Evolutionary conservation across 768 basidiomycete species (phyloP).

Genomic region (Lactarius hengduanensis): DNA sequence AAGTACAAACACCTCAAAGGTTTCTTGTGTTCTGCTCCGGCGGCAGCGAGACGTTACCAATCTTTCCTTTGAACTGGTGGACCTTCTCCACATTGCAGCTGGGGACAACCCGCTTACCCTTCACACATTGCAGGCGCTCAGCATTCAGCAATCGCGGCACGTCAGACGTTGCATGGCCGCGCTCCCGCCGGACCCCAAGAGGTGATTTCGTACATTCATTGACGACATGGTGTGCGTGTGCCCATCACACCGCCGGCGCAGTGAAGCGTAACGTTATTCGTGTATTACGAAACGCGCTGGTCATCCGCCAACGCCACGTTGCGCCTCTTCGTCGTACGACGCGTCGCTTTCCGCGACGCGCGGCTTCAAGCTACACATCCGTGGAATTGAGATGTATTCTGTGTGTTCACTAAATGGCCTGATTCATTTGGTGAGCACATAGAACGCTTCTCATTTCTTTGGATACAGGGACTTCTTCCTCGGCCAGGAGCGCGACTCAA

Average conservation of each 20-base stretch:
- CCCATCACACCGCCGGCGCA: constrained; percentile 12
- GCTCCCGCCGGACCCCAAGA: background rate
- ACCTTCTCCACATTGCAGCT: constrained; percentile 22
- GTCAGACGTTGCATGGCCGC: constrained; percentile 16
- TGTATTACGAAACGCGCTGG: constrained; percentile 14
- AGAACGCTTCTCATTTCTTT: background rate
- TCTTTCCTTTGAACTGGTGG: constrained; percentile 12
- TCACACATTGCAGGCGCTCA: constrained; percentile 14
- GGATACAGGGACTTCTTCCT: constrained; percentile 7
- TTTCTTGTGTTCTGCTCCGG: constrained; percentile 15
- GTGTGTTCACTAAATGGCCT: background rate
- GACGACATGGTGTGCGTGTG: constrained; percentile 21
- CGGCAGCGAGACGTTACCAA: constrained; percentile 6
- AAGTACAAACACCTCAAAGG: constrained; percentile 18
- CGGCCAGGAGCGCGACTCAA: background rate
- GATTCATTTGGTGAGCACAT: background rate
- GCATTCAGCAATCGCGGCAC: constrained; percentile 3
- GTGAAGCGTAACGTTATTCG: constrained; percentile 14
- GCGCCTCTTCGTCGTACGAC: constrained; percentile 13
- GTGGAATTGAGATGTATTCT: background rate
- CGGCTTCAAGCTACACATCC: constrained; percentile 12
- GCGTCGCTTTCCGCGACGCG: constrained; percentile 11
- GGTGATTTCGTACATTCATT: constrained; percentile 20
- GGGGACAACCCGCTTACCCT: constrained; percentile 20
- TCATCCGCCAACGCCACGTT: constrained; percentile 21